Percentiles rank a stretch among this genome's conserved stretches.
phyloP scores from a whole-genome alignment of 1,139 yeast species.

The Sugiyamaella neomexicana region DNA sequence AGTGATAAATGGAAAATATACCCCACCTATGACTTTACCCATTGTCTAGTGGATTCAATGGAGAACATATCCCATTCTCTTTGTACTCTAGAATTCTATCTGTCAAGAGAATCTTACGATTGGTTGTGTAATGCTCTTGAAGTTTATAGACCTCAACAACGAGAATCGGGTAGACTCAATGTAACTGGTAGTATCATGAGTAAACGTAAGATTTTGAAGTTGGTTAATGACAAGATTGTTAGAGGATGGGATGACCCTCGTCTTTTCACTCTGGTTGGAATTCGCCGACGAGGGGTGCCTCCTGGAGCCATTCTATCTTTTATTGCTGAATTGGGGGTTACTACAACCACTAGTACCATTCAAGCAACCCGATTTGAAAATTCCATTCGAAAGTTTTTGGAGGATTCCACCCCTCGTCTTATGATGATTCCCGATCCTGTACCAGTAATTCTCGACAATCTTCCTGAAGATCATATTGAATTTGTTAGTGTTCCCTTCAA shows the following conservation, averaged over 20 bases:
- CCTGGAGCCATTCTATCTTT: constrained; percentile 97
- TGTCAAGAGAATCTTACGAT: constrained; percentile 92
- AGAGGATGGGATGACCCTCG: constrained; percentile 99
- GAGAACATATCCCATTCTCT: constrained; percentile 94
- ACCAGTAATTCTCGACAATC: constrained; percentile 77
- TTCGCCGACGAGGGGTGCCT: constrained; percentile 96
- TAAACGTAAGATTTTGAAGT: constrained; percentile 91
- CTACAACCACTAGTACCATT: constrained; percentile 88
- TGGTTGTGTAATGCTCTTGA: constrained; percentile 97
- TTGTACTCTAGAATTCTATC: constrained; percentile 91
- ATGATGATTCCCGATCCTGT: constrained; percentile 92
- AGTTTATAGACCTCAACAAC: constrained; percentile 96
- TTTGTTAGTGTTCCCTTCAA: constrained; percentile 80
- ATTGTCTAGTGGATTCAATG: constrained; percentile 96
- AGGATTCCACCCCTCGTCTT: constrained; percentile 88
- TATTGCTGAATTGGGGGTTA: constrained; percentile 94
- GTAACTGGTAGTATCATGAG: constrained; percentile 93
- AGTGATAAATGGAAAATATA: constrained; percentile 97
- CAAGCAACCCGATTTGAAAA: constrained; percentile 88
- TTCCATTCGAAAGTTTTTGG: constrained; percentile 83
- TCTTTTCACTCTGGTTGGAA: constrained; percentile 88
- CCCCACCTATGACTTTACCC: constrained; percentile 98
- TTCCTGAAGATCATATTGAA: constrained; percentile 72
- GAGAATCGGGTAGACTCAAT: constrained; percentile 96
- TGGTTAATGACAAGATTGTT: constrained; percentile 77